A percentile compares a stretch with the other conserved stretches of the same genome.
Conservation (phyloP, 148 eudicot genomes). For the Vaccinium vitisidaea region DNA sequence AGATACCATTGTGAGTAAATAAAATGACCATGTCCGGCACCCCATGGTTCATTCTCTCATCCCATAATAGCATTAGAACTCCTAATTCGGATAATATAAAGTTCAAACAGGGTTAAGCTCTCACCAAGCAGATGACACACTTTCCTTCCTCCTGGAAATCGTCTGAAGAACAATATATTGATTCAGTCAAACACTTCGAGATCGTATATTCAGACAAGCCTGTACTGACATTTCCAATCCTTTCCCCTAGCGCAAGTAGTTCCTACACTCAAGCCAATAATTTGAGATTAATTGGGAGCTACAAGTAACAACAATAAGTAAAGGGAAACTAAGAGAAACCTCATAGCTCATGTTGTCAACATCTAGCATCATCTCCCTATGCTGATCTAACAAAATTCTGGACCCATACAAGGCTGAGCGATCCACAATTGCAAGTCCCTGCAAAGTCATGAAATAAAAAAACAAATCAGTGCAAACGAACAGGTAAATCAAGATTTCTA, state of each 20-base stretch:
- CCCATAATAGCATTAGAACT: not conserved
- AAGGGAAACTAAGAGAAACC: conserved; percentile 25
- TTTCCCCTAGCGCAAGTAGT: conserved; percentile 83
- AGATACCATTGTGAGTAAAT: not conserved
- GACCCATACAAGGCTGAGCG: conserved; percentile 57
- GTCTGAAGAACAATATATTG: conserved; percentile 65
- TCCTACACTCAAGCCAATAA: conserved; percentile 50
- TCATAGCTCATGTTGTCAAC: conserved; percentile 72
- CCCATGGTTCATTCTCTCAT: not conserved
- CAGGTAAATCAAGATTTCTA: not conserved
- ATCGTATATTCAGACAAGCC: conserved; percentile 69
- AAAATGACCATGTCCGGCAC: not conserved
- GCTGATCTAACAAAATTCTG: conserved; percentile 59
- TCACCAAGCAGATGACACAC: conserved; percentile 89
- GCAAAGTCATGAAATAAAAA: conserved; percentile 16
- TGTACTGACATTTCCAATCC: conserved; percentile 86
- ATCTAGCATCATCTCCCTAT: conserved; percentile 86
- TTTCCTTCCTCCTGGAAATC: conserved; percentile 57
- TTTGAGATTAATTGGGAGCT: conserved; percentile 16
- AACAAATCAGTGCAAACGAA: conserved; percentile 5
- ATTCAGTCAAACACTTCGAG: conserved; percentile 60
- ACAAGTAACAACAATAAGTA: not conserved
- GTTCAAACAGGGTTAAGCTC: conserved; percentile 12
- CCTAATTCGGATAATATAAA: too few species aligned
- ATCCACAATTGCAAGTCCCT: conserved; percentile 64